Evolutionary conservation across 1,139 yeast species (phyloP).

Genomic region (Eremothecium sinecaudum): DNA sequence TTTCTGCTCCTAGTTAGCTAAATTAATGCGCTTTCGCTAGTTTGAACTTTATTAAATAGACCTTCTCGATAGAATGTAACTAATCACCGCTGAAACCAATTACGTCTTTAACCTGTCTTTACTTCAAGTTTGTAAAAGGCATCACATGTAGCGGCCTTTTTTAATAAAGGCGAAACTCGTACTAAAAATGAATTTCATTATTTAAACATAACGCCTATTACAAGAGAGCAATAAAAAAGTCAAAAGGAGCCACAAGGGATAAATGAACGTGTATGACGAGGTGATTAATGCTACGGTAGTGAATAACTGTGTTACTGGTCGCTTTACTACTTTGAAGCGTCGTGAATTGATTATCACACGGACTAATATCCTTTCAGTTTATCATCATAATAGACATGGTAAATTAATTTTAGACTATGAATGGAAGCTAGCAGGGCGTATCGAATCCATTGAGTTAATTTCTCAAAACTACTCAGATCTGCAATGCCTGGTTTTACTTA

Average conservation of each 20-base stretch:
- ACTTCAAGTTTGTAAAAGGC: no score
- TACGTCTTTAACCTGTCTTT: no score
- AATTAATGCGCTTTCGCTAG: no score
- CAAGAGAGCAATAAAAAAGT: no score
- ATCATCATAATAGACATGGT: constrained; percentile 35
- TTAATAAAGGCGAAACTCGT: no score
- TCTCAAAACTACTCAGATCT: constrained; percentile 43
- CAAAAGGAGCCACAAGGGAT: not conserved
- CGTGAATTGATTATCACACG: constrained; percentile 61
- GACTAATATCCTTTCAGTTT: constrained; percentile 65
- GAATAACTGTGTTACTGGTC: constrained; percentile 50
- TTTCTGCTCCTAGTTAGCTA: no score
- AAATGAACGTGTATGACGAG: constrained; percentile 78
- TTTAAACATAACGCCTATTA: no score
- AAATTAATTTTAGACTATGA: constrained; percentile 53
- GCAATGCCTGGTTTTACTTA: constrained; percentile 59
- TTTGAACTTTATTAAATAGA: no score
- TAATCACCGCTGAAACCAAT: no score
- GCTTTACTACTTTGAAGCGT: constrained; percentile 44
- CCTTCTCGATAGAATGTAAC: no score
- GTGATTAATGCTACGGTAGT: constrained; percentile 73
- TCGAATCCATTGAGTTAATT: constrained; percentile 49
- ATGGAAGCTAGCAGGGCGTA: constrained; percentile 61
- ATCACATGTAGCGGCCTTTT: no score
- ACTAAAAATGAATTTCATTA: no score